Conservation (phyloP, 2,329 filamentous ascomycete species). For the Aspergillus intermedius region DNA sequence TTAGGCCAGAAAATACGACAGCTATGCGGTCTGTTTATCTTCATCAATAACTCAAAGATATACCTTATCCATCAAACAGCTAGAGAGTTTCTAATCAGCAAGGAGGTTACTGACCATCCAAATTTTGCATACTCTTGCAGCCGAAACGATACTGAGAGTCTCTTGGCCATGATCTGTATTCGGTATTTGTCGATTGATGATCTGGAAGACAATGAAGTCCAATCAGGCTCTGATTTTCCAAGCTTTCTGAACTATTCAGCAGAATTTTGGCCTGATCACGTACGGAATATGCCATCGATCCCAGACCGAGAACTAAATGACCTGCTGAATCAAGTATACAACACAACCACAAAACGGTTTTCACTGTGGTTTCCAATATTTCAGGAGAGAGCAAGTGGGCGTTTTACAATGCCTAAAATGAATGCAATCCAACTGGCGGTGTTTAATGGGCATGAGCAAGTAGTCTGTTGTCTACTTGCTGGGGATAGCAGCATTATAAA, state of each 20-base stretch:
- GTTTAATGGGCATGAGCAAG: no score
- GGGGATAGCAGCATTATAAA: no score
- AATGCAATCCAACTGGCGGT: no score
- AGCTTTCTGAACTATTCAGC: slow-evolving; percentile 6
- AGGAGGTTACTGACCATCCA: background rate
- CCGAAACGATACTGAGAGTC: slow-evolving; percentile 2
- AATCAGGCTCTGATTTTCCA: background rate
- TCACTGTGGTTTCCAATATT: no score
- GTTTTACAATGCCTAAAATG: no score
- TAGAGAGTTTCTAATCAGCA: slow-evolving; percentile 6
- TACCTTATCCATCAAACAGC: slow-evolving; percentile 15
- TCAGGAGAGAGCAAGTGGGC: no score
- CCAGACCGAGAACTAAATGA: no score
- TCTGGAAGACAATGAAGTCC: background rate
- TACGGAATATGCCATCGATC: no score
- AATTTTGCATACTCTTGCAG: background rate
- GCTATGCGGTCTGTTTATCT: slow-evolving; percentile 12
- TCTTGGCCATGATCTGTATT: slow-evolving; percentile 6
- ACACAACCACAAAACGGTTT: no score
- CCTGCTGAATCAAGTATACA: no score
- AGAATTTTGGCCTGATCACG: slow-evolving; percentile 4
- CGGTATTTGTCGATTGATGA: slow-evolving; percentile 7
- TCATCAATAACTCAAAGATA: slow-evolving; percentile 9
- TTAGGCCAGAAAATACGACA: slow-evolving; percentile 3
- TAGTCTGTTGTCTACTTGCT: no score